Evolutionary conservation across 1,284 basidiomycete species (phyloP), one percentile per base, ranked within the genome.

Genomic region (Singerocomus rubriflavus): DNA sequence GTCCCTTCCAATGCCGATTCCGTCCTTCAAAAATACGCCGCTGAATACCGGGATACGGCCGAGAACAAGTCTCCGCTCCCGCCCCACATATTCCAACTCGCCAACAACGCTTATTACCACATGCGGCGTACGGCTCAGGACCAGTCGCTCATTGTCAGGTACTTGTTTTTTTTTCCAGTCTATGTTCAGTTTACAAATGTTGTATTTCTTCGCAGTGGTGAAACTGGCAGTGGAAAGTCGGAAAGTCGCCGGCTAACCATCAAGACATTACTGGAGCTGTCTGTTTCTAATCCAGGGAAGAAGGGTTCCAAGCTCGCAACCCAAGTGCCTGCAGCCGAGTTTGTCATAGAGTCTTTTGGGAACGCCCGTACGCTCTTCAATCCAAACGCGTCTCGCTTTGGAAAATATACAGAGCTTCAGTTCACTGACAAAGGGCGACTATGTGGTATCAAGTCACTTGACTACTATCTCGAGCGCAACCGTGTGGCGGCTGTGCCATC

Each of bases 111-210:
- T 11, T 98, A 97, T 73, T 98, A 94, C 69, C 93, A 98, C 72
- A 98, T 98, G 93, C 79, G 85, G 45, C 78, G 96, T 58, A 98
- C 95, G 0, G 82, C 84, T 1, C 92, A 97, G 73, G 96, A 99
- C 71, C 94, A 98, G 73, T 84, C 85, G 52, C 80, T 99, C 35
- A 67, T 96, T 33, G 76, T 96, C 58, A 89, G 76, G 93, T 94
- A 67, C 59, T n/a, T 12, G 42, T 6, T 17, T 13, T 44, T 6
- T 13, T 41, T 47, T 36, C 27, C 6, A 30, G 6, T 10, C 38
- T 7, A 6, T 21, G 17, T 11, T 21, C 27, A 2, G 13, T 27
- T 48, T 42, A 41, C 37, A 3, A 41, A 46, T 10, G 0, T n/a
- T 38, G 2, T 21, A 33, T 27, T 30, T 32, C 35, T 41, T 42